Percentiles rank a stretch among this genome's conserved stretches.
Conservation (phyloP, 2,329 filamentous ascomycete species). For the Colletotrichum orchidophilum region DNA sequence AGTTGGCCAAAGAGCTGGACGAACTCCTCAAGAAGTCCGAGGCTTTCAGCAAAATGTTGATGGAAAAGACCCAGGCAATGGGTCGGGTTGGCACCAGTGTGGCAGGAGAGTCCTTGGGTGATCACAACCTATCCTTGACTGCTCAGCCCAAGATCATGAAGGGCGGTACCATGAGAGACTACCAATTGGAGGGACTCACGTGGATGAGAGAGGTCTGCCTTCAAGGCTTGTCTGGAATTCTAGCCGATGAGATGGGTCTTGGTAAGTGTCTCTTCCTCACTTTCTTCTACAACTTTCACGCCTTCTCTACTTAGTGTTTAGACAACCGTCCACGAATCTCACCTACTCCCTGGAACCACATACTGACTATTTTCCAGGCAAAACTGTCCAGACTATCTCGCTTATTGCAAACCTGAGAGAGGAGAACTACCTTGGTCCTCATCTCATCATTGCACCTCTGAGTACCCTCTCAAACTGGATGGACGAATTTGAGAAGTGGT, state of each 20-base stretch:
- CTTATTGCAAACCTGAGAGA: conserved; percentile 89
- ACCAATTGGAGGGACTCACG: conserved; percentile 92
- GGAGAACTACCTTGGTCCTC: conserved; percentile 86
- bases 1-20: conserved; percentile 68
- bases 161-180: conserved; percentile 90
- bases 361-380: conserved; percentile 60
- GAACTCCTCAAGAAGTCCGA: conserved; percentile 67
- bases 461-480: conserved; percentile 97
- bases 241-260: conserved; percentile 94
- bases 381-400: conserved; percentile 91
- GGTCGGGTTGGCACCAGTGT: conserved; percentile 69
- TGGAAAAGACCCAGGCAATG: conserved; percentile 69
- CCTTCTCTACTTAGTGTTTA: neutral
- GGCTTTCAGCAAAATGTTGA: conserved; percentile 70
- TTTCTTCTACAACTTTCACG: neutral
- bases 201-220: conserved; percentile 88
- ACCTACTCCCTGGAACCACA: conserved; percentile 22
- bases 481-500: conserved; percentile 91
- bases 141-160: conserved; percentile 86
- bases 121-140: conserved; percentile 79
- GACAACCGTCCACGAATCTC: neutral
- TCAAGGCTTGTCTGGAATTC: conserved; percentile 89
- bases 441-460: conserved; percentile 88
- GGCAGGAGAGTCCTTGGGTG: conserved; percentile 67
- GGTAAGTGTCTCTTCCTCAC: conserved; percentile 49